phyloP scores from a whole-genome alignment of 2,329 filamentous ascomycete species.

The Periconia sp. region DNA sequence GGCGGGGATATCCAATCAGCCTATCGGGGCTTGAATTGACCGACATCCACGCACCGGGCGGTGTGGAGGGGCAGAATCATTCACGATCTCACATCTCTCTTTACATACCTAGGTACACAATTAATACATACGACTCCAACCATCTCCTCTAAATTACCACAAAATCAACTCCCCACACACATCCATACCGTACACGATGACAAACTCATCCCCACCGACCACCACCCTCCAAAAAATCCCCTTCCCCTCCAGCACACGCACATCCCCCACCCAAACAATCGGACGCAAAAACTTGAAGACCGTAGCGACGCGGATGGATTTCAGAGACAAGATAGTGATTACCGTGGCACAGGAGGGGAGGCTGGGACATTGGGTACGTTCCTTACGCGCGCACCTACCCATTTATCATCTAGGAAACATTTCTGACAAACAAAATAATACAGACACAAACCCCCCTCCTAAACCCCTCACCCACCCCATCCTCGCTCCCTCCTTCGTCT shows the following conservation, averaged over 20 bases:
- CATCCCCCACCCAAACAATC: conserved; percentile 57
- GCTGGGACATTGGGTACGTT: conserved; percentile 93
- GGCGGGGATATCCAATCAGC: conserved; percentile 22
- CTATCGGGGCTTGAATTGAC: conserved; percentile 19
- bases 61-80: conserved; percentile 16
- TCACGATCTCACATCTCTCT: not conserved
- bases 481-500: not conserved
- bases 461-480: not conserved
- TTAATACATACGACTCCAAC: no score
- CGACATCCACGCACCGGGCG: conserved; percentile 13
- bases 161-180: no score
- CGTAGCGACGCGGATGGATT: conserved; percentile 70
- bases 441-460: not conserved
- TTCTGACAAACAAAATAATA: not conserved
- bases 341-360: conserved; percentile 85
- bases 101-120: not conserved
- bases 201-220: conserved; percentile 8
- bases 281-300: conserved; percentile 71
- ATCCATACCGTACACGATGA: not conserved
- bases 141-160: no score
- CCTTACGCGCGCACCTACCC: no score
- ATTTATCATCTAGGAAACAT: no score
- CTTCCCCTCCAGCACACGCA: conserved; percentile 68
- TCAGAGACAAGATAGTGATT: conserved; percentile 87
- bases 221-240: conserved; percentile 31